Evolutionary conservation across 2,329 filamentous ascomycete genomes (phyloP).

Genomic region (Aureobasidium musti): DNA sequence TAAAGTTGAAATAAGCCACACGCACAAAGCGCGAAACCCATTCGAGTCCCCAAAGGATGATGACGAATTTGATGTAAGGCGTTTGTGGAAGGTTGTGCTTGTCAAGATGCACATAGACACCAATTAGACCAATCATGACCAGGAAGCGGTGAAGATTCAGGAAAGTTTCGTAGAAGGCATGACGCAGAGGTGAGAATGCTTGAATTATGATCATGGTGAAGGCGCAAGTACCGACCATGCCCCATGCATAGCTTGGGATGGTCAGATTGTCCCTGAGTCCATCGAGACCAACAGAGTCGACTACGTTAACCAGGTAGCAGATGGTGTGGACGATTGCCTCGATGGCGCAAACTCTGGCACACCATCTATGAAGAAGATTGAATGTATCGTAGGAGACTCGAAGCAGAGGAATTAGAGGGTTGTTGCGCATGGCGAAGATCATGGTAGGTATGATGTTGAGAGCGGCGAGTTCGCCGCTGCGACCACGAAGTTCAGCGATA

Average conservation of each 20-base stretch:
- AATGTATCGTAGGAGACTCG: constrained; percentile 95
- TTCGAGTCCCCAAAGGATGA: constrained; percentile 77
- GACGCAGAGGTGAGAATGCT: constrained; percentile 76
- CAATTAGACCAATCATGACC: constrained; percentile 66
- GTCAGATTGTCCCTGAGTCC: constrained; percentile 59
- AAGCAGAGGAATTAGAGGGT: constrained; percentile 79
- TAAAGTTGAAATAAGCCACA: constrained; percentile 58
- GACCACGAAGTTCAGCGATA: constrained; percentile 79
- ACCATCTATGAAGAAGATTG: constrained; percentile 85
- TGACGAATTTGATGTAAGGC: constrained; percentile 71
- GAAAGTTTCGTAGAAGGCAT: constrained; percentile 98
- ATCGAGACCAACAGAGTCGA: constrained; percentile 57
- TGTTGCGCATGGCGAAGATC: constrained; percentile 88
- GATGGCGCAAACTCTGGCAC: constrained; percentile 70
- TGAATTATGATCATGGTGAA: constrained; percentile 68
- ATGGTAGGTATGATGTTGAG: constrained; percentile 92
- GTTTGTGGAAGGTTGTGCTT: constrained; percentile 68
- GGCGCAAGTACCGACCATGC: constrained; percentile 60
- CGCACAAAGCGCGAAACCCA: constrained; percentile 52
- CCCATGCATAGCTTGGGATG: constrained; percentile 66
- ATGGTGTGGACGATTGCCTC: constrained; percentile 70
- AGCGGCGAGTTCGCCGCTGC: constrained; percentile 78
- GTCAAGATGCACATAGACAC: constrained; percentile 76
- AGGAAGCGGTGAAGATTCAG: constrained; percentile 80
- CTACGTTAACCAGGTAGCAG: constrained; percentile 70